phyloP scores from a whole-genome alignment of 78 protist genomes.

The Planoprotostelium fungivorum region DNA sequence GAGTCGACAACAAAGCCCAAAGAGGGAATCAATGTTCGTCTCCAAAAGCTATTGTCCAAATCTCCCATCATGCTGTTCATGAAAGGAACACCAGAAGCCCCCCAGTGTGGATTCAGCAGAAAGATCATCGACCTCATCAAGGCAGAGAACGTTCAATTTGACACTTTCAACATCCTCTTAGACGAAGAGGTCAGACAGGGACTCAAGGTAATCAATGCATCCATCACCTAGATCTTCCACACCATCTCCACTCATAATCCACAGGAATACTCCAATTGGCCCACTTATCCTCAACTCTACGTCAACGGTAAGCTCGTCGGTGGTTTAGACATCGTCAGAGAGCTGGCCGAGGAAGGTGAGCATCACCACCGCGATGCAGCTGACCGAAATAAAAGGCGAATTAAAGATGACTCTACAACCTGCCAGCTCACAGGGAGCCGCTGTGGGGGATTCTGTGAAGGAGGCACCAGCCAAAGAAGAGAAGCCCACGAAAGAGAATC shows the following conservation, averaged over 20 bases:
- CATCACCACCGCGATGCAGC: neutral
- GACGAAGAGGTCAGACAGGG: constrained; percentile 79
- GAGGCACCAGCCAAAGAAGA: neutral
- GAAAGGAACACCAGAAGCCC: constrained; percentile 82
- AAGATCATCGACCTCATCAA: constrained; percentile 64
- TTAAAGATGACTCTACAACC: neutral
- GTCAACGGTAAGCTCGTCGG: constrained; percentile 84
- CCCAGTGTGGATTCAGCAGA: constrained; percentile 89
- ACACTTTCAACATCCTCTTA: constrained; percentile 67
- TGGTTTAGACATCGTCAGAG: constrained; percentile 79
- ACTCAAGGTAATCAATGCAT: constrained; percentile 8
- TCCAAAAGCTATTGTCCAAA: constrained; percentile 34
- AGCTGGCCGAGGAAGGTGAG: constrained; percentile 59
- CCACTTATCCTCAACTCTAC: constrained; percentile 85
- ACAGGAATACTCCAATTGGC: constrained; percentile 71
- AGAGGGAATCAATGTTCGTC: constrained; percentile 28
- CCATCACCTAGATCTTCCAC: neutral
- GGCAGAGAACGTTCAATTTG: constrained; percentile 34
- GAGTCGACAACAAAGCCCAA: constrained; percentile 5
- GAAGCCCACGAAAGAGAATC: neutral
- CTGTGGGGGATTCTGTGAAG: neutral
- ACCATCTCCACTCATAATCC: neutral
- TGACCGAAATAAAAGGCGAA: neutral
- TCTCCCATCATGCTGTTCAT: constrained; percentile 77
- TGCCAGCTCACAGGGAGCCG: neutral